phyloP scores from a whole-genome alignment of 2,329 filamentous ascomycete species.

The Fusarium algeriense region DNA sequence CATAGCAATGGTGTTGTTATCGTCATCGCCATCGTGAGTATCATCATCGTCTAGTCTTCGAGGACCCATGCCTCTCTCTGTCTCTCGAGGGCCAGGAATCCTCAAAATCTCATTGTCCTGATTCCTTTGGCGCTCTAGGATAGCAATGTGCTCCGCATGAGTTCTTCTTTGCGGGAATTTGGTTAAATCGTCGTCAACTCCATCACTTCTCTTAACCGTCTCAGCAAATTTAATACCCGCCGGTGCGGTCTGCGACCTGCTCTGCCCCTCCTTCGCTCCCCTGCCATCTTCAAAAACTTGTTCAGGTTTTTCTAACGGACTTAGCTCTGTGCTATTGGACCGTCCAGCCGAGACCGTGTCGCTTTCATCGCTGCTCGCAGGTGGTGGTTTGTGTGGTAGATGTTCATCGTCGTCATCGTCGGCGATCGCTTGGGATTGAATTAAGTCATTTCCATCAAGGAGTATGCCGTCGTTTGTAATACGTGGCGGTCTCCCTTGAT shows the following conservation, averaged over 20 bases:
- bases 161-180: constrained; percentile 59
- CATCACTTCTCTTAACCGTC: constrained; percentile 71
- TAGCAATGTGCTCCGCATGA: constrained; percentile 86
- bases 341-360: constrained; percentile 50
- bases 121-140: constrained; percentile 86
- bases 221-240: constrained; percentile 75
- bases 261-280: constrained; percentile 20
- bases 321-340: constrained; percentile 44
- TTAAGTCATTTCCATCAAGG: constrained; percentile 51
- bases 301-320: constrained; percentile 39
- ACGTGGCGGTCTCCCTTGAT: constrained; percentile 64
- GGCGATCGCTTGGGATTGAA: constrained; percentile 44
- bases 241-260: constrained; percentile 29
- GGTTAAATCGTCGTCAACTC: constrained; percentile 61
- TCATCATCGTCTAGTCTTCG: constrained; percentile 60
- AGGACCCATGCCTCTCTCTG: constrained; percentile 83
- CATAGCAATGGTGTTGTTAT: constrained; percentile 49
- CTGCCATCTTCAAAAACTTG: constrained; percentile 24
- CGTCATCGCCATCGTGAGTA: constrained; percentile 53
- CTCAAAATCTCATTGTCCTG: constrained; percentile 80
- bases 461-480: constrained; percentile 72
- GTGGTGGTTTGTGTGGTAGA: constrained; percentile 41
- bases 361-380: constrained; percentile 54
- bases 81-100: constrained; percentile 92
- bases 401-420: constrained; percentile 51